These are phyloP conservation scores for Fistulinella cinereoalba DNA, from an alignment of 1,284 basidiomycete genomes.

Conservation along the genomic window DNA sequence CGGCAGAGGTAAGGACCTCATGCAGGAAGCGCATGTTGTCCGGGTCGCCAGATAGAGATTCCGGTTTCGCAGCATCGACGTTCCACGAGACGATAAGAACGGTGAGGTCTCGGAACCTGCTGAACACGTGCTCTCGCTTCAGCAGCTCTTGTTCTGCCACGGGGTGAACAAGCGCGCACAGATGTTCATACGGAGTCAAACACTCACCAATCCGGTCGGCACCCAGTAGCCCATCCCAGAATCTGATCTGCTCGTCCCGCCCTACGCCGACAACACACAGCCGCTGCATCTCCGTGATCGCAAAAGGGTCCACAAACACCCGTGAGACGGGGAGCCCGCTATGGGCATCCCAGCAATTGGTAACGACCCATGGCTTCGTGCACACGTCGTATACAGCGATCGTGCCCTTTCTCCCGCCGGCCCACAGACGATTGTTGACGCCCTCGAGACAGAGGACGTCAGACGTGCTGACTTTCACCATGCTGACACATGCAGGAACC, in stretches of 20 bases:
- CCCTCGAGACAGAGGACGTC: slow-evolving; percentile 80
- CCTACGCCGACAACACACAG: slow-evolving; percentile 79
- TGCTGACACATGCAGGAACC: slow-evolving; percentile 61
- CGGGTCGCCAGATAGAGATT: slow-evolving; percentile 57
- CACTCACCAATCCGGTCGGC: slow-evolving; percentile 82
- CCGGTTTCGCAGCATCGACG: slow-evolving; percentile 84
- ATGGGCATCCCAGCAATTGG: slow-evolving; percentile 91
- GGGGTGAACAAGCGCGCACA: too few relatives aligned
- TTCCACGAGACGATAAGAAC: slow-evolving; percentile 93
- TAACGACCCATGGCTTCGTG: slow-evolving; percentile 76
- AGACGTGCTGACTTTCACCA: too few relatives aligned
- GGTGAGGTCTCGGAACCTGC: slow-evolving; percentile 74
- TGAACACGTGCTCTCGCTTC: slow-evolving; percentile 75
- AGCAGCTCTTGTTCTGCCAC: slow-evolving; percentile 67
- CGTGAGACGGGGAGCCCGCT: slow-evolving; percentile 72
- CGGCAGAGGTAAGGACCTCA: slow-evolving; percentile 66
- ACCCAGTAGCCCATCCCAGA: slow-evolving; percentile 91
- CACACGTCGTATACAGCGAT: slow-evolving; percentile 82
- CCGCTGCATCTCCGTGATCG: slow-evolving; percentile 60
- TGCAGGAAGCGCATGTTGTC: slow-evolving; percentile 74
- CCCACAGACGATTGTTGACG: slow-evolving; percentile 82
- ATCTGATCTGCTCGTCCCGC: slow-evolving; percentile 69
- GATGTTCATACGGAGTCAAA: too few relatives aligned
- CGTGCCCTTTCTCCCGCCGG: slow-evolving; percentile 76
- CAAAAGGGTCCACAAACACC: slow-evolving; percentile 70